phyloP scores from a whole-genome alignment of 345 rosid species.

The Psidium guajava region DNA sequence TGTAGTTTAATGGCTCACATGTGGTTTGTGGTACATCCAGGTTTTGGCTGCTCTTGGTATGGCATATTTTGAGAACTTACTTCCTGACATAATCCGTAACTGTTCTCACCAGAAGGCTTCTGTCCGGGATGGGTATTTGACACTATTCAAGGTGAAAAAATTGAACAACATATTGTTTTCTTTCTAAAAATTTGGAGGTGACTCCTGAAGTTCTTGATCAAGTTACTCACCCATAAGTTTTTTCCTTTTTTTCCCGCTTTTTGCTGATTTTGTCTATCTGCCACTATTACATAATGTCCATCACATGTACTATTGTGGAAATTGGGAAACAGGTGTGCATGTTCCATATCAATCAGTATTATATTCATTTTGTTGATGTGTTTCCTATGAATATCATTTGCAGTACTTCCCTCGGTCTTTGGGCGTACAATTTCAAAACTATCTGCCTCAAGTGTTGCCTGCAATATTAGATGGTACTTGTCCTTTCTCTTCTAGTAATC shows the following conservation, averaged over 20 bases:
- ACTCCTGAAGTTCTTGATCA: not conserved
- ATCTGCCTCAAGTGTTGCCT: constrained; percentile 88
- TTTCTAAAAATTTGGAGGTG: not conserved
- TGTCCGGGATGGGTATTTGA: constrained; percentile 96
- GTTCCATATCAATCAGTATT: not conserved
- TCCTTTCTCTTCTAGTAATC: constrained; percentile 2
- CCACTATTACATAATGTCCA: not conserved
- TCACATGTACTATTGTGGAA: not conserved
- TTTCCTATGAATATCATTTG: constrained; percentile 2
- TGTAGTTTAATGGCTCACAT: not conserved
- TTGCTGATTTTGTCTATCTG: not conserved
- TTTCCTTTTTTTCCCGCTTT: not conserved
- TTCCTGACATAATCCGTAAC: constrained; percentile 83
- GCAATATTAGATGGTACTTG: constrained; percentile 88
- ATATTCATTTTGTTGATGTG: not conserved
- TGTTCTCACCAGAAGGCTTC: constrained; percentile 93
- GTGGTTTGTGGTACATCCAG: constrained; percentile 27
- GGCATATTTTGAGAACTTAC: constrained; percentile 65
- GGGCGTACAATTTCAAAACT: constrained; percentile 91
- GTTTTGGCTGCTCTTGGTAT: constrained; percentile 94
- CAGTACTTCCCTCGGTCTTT: constrained; percentile 93
- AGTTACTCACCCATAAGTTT: not conserved
- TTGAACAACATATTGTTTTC: not conserved
- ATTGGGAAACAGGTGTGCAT: not conserved
- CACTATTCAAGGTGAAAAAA: constrained; percentile 75